Conservation (phyloP, 176 grass and related monocot genomes). For the Carex pumila region DNA sequence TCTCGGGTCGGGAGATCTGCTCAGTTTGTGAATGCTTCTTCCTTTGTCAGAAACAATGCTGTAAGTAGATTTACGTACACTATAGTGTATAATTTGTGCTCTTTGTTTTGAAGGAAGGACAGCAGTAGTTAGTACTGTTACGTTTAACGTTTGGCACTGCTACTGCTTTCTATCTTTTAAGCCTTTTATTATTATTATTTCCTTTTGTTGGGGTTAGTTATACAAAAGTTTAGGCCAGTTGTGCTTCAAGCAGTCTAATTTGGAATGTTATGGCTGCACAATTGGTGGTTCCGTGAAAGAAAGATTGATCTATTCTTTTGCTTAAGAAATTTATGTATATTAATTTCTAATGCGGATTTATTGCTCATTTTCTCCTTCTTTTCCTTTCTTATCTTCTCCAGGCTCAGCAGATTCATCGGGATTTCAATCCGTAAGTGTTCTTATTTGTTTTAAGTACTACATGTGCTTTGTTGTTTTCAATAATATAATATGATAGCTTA, state of each 20-base stretch:
- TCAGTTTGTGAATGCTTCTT: neutral
- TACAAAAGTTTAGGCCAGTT: constrained; percentile 2
- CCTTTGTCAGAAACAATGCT: constrained; percentile 12
- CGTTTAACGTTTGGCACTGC: constrained; percentile 31
- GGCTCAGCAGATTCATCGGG: constrained; percentile 26
- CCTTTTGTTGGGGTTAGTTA: constrained; percentile 10
- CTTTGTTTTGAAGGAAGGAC: constrained; percentile 21
- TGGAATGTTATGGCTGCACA: neutral
- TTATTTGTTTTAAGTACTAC: constrained; percentile 6
- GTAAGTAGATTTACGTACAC: constrained; percentile 28
- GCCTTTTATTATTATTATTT: constrained; percentile 7
- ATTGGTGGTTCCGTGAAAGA: constrained; percentile 14
- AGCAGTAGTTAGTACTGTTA: constrained; percentile 10
- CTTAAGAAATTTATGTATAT: neutral
- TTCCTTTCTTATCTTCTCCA: constrained; percentile 19
- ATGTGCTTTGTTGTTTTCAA: constrained; percentile 16
- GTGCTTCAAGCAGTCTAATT: neutral
- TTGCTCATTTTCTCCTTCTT: constrained; percentile 25
- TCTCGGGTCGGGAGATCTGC: neutral
- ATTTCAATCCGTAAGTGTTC: constrained; percentile 60
- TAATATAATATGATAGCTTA: constrained; percentile 8
- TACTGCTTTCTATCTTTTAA: neutral
- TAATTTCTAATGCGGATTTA: constrained; percentile 25
- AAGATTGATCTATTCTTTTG: constrained; percentile 7
- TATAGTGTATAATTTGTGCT: constrained; percentile 10